Percentiles rank a stretch among this genome's conserved stretches.
phyloP scores from a whole-genome alignment of 2,329 filamentous ascomycete species.

The Leptographium lundbergii region DNA sequence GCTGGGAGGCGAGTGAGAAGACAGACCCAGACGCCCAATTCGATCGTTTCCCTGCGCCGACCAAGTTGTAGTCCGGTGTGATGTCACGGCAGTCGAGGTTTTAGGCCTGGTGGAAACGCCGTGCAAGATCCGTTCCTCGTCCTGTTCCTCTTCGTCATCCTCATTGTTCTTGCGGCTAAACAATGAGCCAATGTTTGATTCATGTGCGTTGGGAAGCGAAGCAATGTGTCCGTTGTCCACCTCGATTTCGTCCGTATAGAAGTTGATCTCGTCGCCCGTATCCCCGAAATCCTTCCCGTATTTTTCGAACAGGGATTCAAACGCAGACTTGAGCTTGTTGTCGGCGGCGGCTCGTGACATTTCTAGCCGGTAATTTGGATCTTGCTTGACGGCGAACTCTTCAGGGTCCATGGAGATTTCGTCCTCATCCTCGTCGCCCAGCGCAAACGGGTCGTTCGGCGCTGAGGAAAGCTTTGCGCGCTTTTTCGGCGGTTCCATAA shows the following conservation, averaged over 20 bases:
- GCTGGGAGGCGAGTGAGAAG: slow-evolving; percentile 5
- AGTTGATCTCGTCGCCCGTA: slow-evolving; percentile 80
- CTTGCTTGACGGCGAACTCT: slow-evolving; percentile 32
- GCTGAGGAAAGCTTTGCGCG: slow-evolving; percentile 6
- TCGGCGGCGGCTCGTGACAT: slow-evolving; percentile 54
- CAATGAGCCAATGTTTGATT: background rate
- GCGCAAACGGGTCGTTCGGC: slow-evolving; percentile 14
- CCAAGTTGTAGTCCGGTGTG: background rate
- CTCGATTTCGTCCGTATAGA: slow-evolving; percentile 68
- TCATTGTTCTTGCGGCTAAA: slow-evolving; percentile 14
- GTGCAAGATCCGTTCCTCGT: slow-evolving; percentile 16
- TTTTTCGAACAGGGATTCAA: slow-evolving; percentile 82
- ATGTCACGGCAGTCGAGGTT: background rate
- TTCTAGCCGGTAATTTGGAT: slow-evolving; percentile 45
- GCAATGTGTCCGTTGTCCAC: slow-evolving; percentile 81
- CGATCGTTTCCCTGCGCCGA: background rate
- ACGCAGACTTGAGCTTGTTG: slow-evolving; percentile 63
- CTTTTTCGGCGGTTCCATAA: slow-evolving; percentile 11
- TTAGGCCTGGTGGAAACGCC: slow-evolving; percentile 3
- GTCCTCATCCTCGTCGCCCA: slow-evolving; percentile 30
- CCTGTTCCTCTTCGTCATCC: slow-evolving; percentile 12
- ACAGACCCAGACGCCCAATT: background rate
- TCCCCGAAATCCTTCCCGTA: slow-evolving; percentile 74
- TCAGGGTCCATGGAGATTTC: slow-evolving; percentile 35
- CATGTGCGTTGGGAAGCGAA: slow-evolving; percentile 23